Evolutionary conservation across 805 yeast species (phyloP).

Genomic region (Pichia membranifaciens): DNA sequence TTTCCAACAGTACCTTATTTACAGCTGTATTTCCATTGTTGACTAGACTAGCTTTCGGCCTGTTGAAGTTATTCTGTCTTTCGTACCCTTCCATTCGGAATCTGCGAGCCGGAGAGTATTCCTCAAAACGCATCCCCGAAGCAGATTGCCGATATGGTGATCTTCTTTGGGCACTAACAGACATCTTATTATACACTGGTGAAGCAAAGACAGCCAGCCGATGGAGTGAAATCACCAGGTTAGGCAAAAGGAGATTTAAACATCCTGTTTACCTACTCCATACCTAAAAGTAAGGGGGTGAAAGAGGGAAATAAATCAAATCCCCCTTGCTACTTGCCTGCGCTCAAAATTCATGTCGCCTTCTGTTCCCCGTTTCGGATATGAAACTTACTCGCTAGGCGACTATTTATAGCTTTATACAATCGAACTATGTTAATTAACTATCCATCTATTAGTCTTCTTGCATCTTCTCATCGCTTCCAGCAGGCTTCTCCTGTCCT

Average conservation of each 20-base stretch:
- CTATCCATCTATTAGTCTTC: background rate
- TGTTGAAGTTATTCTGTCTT: background rate
- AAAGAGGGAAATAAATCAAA: too few relatives aligned
- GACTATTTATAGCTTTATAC: conserved; percentile 1
- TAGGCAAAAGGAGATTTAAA: background rate
- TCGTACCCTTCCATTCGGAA: background rate
- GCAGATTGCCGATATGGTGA: background rate
- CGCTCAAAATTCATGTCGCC: background rate
- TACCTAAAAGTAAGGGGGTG: too few relatives aligned
- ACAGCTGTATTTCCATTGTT: background rate
- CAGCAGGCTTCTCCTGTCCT: conserved; percentile 17
- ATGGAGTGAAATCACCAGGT: too few relatives aligned
- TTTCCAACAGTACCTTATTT: background rate
- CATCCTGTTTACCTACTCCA: too few relatives aligned
- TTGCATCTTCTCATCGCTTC: conserved; percentile 13
- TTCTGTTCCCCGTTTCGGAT: background rate
- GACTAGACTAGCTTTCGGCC: background rate
- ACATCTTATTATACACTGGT: background rate
- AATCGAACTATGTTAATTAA: background rate
- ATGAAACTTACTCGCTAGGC: background rate
- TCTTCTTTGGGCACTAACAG: background rate
- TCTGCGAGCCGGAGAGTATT: background rate
- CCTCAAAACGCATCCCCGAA: background rate
- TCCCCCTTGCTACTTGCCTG: background rate
- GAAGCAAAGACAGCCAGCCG: background rate